Percentiles rank a stretch among this genome's conserved stretches.
Conservation (phyloP, 2,329 filamentous ascomycete genomes). For the Neopestalotiopsis rosae region DNA sequence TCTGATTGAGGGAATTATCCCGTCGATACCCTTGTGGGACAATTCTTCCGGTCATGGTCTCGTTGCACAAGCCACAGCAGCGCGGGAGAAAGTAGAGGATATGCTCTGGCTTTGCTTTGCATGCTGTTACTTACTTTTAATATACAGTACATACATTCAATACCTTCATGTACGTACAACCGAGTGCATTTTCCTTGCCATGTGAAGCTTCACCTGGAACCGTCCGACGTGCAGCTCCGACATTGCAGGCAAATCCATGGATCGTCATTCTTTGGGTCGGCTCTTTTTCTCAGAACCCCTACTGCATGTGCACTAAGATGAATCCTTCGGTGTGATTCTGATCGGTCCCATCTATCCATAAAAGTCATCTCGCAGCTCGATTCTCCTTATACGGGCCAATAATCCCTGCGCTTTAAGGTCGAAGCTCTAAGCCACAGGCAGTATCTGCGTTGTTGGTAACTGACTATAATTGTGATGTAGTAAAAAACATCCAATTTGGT, state of each 20-base stretch:
- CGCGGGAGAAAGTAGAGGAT: background rate
- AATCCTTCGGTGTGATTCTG: background rate
- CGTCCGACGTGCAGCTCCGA: no score
- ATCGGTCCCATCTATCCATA: background rate
- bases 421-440: no score
- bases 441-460: no score
- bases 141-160: no score
- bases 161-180: background rate
- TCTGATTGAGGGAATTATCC: constrained; percentile 16
- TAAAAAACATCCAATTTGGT: no score
- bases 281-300: background rate
- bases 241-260: background rate
- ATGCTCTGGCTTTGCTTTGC: no score
- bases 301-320: background rate
- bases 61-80: background rate
- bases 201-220: background rate
- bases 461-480: no score
- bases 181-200: background rate
- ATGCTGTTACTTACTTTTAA: no score
- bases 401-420: no score
- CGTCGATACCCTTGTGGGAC: background rate
- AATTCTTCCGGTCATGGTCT: background rate
- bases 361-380: background rate
- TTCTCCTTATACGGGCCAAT: background rate
- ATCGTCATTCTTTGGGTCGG: background rate